Evolutionary conservation across 768 basidiomycete genomes (phyloP), one percentile per base, ranked within the genome.

Genomic region (Xerocomellus intermedius): DNA sequence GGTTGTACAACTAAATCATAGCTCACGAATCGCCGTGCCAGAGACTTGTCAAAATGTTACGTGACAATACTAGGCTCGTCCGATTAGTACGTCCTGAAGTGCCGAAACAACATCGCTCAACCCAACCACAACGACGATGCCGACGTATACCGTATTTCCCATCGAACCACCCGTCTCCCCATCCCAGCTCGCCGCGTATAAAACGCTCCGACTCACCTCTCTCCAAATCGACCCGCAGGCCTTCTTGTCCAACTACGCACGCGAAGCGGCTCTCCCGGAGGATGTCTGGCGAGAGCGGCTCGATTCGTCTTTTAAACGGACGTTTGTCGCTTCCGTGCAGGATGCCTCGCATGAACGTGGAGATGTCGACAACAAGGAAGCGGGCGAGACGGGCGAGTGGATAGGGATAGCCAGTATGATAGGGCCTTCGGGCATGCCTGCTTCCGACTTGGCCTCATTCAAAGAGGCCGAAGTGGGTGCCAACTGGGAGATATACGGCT

Each of bases 131-230:
- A 28, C 19, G 21, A 38, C 37, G 16, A 49, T 51, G 58, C 19
- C 50, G 7, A 62, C 52, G 28, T 60, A 64, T 48, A 56, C 17
- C 17, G 6, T 65, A 48, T 60, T 62, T 14, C 44, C 69, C 26
- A 38, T 67, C 35, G 16, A 62, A 24, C 32, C 39, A 8, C 56
- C 52, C 14, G 3, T 48, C 30, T 53, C 68, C n/a, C 30, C 60
- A 30, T 50, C 56, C 32, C 69, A 72, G 26, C 48, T 79, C 38
- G 47, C 45, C 8, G 48, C 53, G 9, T 70, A 56, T 42, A 68
- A 58, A 46, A 4, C 35, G 1, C 55, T 70, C 36, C 53, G 69
- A 30, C 57, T 71, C 33, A 26, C 53, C 2, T 65, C 62, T 12
- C 62, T 72, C 39, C 59, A 56, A 45, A 32, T 50, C 5, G 64